phyloP scores from a whole-genome alignment of 2,329 filamentous ascomycete genomes.

The Sclerotinia glacialis region DNA sequence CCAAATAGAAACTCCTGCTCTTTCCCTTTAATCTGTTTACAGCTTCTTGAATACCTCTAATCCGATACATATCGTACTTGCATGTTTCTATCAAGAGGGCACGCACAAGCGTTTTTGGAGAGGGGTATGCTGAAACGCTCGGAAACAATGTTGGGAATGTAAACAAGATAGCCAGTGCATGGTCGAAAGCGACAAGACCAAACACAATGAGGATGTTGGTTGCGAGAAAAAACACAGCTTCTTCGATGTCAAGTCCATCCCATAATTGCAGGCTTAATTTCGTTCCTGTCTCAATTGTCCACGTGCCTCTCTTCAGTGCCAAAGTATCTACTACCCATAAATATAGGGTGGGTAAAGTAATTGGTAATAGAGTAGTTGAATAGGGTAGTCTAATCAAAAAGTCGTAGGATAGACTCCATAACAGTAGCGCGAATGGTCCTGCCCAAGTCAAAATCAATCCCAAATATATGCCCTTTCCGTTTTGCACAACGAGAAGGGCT shows the following conservation, averaged over 20 bases:
- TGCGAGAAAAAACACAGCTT: conserved; percentile 69
- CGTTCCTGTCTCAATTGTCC: conserved; percentile 66
- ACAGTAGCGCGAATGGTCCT: conserved; percentile 60
- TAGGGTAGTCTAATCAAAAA: conserved; percentile 60
- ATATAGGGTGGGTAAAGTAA: conserved; percentile 63
- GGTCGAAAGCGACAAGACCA: conserved; percentile 66
- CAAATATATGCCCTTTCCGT: conserved; percentile 59
- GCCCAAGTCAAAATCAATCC: conserved; percentile 70
- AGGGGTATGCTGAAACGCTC: conserved; percentile 48
- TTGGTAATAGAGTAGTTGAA: conserved; percentile 56
- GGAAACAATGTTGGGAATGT: conserved; percentile 60
- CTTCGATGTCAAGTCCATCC: conserved; percentile 67
- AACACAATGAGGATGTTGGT: conserved; percentile 70
- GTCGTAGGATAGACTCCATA: conserved; percentile 62
- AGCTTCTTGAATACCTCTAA: conserved; percentile 58
- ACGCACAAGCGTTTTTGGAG: conserved; percentile 49
- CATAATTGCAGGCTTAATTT: conserved; percentile 64
- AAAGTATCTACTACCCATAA: conserved; percentile 71
- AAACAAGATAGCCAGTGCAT: conserved; percentile 63
- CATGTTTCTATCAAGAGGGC: conserved; percentile 48
- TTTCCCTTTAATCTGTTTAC: conserved; percentile 58
- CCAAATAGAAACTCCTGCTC: conserved; percentile 71
- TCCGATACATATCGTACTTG: conserved; percentile 55
- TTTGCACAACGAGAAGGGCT: conserved; percentile 45
- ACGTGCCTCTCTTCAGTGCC: conserved; percentile 65